Conservation (phyloP, 164 flowering plant genomes). For the Liriodendron chinense region DNA sequence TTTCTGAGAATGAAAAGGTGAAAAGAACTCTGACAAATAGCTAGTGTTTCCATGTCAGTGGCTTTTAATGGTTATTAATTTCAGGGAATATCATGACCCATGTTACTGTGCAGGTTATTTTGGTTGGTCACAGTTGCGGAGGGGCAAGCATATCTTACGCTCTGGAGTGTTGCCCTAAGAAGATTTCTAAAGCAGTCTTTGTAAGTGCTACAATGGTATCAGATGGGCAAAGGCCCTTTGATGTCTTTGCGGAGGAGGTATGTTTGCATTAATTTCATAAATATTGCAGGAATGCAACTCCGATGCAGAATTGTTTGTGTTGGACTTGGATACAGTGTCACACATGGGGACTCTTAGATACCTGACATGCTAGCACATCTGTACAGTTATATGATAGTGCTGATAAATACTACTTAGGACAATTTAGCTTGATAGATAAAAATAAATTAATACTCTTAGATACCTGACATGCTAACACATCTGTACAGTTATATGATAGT, state of each 20-base stretch:
- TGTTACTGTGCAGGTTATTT: slow-evolving; percentile 60
- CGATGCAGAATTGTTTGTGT: no score
- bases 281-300: not conserved
- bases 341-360: not conserved
- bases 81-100: not conserved
- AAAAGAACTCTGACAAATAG: not conserved
- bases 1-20: slow-evolving; percentile 87
- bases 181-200: slow-evolving; percentile 82
- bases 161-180: slow-evolving; percentile 66
- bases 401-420: not conserved
- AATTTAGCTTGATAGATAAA: not conserved
- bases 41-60: not conserved
- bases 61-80: not conserved
- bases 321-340: not conserved
- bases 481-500: no score
- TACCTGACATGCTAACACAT: no score
- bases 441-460: no score
- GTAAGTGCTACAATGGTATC: slow-evolving; percentile 90
- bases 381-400: not conserved
- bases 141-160: slow-evolving; percentile 94
- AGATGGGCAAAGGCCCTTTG: slow-evolving; percentile 85
- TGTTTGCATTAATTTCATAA: not conserved
- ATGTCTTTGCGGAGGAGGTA: slow-evolving; percentile 91
- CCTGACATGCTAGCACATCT: not conserved
- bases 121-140: slow-evolving; percentile 94